Evolutionary conservation across 371 early-diverging fungal species (phyloP).

Genomic region (Actinomortierella ambigua): DNA sequence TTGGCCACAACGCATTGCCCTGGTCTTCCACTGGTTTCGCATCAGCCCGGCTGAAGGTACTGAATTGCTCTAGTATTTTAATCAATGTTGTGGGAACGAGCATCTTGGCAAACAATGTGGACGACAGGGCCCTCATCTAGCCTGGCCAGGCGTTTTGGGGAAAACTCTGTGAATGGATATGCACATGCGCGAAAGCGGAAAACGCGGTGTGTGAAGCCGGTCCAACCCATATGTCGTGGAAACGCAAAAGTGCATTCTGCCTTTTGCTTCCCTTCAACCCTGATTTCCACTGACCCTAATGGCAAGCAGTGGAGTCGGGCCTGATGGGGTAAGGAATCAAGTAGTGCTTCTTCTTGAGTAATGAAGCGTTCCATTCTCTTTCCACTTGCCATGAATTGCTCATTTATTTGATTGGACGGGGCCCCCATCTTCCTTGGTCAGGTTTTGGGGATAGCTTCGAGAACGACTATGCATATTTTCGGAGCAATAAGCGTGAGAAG

Average conservation of each 20-base stretch:
- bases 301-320: conserved; percentile 3
- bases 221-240: conserved; percentile 2
- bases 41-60: no score
- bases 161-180: conserved; percentile 4
- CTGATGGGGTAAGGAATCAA: conserved; percentile 2
- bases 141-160: conserved; percentile 3
- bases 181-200: conserved; percentile 3
- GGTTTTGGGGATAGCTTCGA: no score
- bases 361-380: neutral
- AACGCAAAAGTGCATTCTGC: no score
- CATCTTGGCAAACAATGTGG: conserved; percentile 1
- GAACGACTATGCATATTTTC: no score
- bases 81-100: neutral
- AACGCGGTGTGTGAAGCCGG: conserved; percentile 4
- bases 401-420: no score
- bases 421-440: no score
- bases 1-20: no score
- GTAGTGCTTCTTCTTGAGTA: conserved; percentile 6
- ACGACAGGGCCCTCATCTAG: neutral
- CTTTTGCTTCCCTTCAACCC: no score
- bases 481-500: no score
- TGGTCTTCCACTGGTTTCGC: no score
- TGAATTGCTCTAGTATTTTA: no score
- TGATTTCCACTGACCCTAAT: no score
- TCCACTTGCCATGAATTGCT: neutral